These are phyloP conservation scores for Vinca minor DNA, from an alignment of 257 asterid genomes.

Conservation along the genomic window DNA sequence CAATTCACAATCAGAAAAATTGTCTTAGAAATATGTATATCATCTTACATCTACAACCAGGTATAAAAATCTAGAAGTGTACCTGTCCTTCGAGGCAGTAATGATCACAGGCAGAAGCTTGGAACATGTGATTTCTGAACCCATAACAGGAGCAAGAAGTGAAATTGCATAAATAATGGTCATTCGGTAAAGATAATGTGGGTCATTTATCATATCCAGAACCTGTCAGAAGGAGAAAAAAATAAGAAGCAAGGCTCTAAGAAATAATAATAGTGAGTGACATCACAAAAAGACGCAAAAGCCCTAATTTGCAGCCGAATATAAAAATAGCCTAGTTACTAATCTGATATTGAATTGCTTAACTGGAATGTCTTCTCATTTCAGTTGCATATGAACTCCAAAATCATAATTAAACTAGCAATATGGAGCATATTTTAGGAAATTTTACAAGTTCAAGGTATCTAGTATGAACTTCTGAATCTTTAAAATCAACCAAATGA, in stretches of 20 bases:
- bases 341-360: not conserved
- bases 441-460: not conserved
- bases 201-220: constrained; percentile 46
- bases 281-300: not conserved
- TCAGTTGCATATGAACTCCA: not conserved
- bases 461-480: not conserved
- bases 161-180: constrained; percentile 48
- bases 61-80: constrained; percentile 4
- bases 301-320: not conserved
- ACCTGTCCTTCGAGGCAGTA: constrained; percentile 71
- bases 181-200: constrained; percentile 53
- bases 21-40: not conserved
- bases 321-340: not conserved
- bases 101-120: constrained; percentile 50
- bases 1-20: not conserved
- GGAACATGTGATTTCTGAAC: constrained; percentile 44
- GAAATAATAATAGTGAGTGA: not conserved
- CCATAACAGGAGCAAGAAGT: constrained; percentile 52
- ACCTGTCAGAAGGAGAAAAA: constrained; percentile 30
- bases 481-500: not conserved
- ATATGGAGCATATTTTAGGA: not conserved
- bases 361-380: not conserved
- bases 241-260: constrained; percentile 1
- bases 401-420: not conserved
- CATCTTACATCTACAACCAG: constrained; percentile 10